Conservation (phyloP, 2,329 filamentous ascomycete species). For the Aspergillus arachidicola region DNA sequence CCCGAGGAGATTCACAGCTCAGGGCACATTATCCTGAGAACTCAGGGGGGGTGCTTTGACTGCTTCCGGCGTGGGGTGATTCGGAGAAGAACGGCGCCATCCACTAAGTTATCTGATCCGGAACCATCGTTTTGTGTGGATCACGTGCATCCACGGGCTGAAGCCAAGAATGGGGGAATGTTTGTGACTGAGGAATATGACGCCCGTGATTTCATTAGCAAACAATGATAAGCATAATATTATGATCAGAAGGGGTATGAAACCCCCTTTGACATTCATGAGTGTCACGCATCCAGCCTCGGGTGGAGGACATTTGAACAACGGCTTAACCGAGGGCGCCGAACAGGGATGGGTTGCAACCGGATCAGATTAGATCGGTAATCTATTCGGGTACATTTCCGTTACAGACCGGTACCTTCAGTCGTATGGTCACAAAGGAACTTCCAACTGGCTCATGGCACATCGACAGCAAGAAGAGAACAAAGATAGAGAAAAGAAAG, state of each 20-base stretch:
- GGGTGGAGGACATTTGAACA: neutral
- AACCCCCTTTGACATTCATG: neutral
- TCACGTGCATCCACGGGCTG: conserved; percentile 7
- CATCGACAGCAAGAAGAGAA: neutral
- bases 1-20: neutral
- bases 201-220: neutral
- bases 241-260: neutral
- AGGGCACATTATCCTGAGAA: neutral
- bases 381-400: conserved; percentile 13
- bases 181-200: neutral
- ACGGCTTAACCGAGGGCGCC: neutral
- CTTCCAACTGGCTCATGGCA: neutral
- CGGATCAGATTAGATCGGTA: conserved; percentile 32
- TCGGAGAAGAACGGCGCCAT: conserved; percentile 12
- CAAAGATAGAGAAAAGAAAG: neutral
- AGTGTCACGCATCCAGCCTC: neutral
- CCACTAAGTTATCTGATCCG: conserved; percentile 26
- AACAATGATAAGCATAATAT: neutral
- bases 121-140: conserved; percentile 3
- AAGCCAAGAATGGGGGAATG: neutral
- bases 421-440: neutral
- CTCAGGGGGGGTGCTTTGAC: neutral
- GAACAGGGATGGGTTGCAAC: conserved; percentile 9
- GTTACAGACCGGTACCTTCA: conserved; percentile 12
- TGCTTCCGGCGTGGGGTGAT: conserved; percentile 13